Base-by-base conservation (phyloP, 2,329 filamentous ascomycete species). In the Pseudopyricularia javanii region DNA sequence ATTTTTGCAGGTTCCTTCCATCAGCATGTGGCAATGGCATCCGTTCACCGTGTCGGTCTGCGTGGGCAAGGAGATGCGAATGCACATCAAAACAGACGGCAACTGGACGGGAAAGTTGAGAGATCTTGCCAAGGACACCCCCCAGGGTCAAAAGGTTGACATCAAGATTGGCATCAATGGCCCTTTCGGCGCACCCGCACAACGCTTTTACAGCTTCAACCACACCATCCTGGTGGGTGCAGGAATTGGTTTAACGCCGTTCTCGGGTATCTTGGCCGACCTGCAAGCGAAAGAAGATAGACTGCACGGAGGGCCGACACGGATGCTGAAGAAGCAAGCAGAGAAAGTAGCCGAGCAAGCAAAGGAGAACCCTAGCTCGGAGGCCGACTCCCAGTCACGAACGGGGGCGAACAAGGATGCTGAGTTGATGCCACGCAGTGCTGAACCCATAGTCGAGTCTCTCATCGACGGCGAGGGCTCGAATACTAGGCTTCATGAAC, bases 191-290 rank as follows among this genome's bases (percentile, higher is more conserved):
- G 90, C 85, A 17, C 86, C 87, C 1, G 91, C 88, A 0, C 87
- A 93, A 64, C 87, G 93, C 61, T 88, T 94, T 45, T 93, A 93
- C 76, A 91, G 90, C 68, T 91, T 89, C 65, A 87, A 91, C 68
- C 76, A 88, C 43, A 80, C 86, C 8, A 74, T 91, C 32, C 78
- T 91, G n/a, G 84, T 86, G 55, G 87, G 87, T 55, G 88, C 86
- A 1, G 87, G 87, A 66, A 91, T 91, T 57, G 87, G 87, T 58
- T 86, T 91, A 11, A 91, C 87, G n/a, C 87, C 87, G 0, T 91
- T 90, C 69, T 87, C 87, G 8, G 89, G 86, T 0, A 91, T 91
- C 60, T 63, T 81, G 1, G 74, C 74, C 1, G 76, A 81, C 54
- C 63, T 80, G 0, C 75, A 79, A 60, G 66, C 68, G 30, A 67